phyloP scores from a whole-genome alignment of 2,329 filamentous ascomycete genomes.

The Amauroascus niger region DNA sequence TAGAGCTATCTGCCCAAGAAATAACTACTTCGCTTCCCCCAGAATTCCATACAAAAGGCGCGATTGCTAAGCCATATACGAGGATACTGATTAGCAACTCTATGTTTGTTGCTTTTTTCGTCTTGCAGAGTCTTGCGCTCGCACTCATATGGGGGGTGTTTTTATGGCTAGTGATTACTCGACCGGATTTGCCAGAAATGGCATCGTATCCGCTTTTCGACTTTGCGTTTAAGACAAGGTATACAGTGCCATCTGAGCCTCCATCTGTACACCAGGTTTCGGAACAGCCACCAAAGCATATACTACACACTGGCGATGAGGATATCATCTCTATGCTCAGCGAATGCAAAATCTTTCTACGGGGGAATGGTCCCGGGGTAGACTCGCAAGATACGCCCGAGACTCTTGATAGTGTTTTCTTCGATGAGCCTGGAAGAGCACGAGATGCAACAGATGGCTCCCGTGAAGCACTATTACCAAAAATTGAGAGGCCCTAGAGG shows the following conservation, averaged over 20 bases:
- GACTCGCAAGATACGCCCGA: neutral
- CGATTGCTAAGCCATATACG: slow-evolving; percentile 1
- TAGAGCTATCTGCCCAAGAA: neutral
- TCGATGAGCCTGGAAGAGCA: neutral
- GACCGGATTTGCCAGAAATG: neutral
- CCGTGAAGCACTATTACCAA: neutral
- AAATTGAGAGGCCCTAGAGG: neutral
- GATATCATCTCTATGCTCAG: neutral
- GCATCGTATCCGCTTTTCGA: slow-evolving; percentile 1
- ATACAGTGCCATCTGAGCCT: neutral
- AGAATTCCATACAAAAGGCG: neutral
- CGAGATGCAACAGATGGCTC: neutral
- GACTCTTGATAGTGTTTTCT: neutral
- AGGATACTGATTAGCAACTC: neutral
- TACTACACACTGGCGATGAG: neutral
- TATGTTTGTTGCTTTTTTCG: slow-evolving; percentile 1
- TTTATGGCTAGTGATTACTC: neutral
- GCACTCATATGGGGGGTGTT: neutral
- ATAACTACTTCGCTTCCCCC: slow-evolving; percentile 1
- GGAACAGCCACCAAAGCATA: neutral
- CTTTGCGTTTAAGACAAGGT: slow-evolving; percentile 3
- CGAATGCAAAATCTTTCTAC: neutral
- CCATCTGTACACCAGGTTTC: neutral
- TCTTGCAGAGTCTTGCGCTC: neutral
- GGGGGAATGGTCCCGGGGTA: neutral